Percentiles rank a stretch among this genome's conserved stretches.
Evolutionary conservation across 2,329 filamentous ascomycete genomes (phyloP).

Genomic region (Botryotinia convoluta): DNA sequence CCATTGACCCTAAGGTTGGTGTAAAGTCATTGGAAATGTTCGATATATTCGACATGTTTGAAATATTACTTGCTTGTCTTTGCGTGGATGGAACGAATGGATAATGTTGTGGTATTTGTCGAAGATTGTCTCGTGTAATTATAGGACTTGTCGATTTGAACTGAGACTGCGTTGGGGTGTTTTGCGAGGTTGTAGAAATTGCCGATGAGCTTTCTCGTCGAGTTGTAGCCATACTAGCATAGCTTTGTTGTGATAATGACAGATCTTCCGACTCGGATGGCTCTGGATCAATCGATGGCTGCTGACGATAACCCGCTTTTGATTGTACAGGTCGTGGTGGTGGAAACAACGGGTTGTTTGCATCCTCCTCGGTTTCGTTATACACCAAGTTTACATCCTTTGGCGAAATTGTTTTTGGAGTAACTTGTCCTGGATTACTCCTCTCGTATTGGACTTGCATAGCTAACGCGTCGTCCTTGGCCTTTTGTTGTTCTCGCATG

Average conservation of each 20-base stretch:
- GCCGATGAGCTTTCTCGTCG: slow-evolving; percentile 41
- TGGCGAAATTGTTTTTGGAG: slow-evolving; percentile 87
- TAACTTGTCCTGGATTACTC: slow-evolving; percentile 43
- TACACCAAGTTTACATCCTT: slow-evolving; percentile 90
- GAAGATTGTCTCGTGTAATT: slow-evolving; percentile 32
- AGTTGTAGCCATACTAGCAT: slow-evolving; percentile 43
- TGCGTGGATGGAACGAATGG: slow-evolving; percentile 35
- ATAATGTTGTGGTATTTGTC: slow-evolving; percentile 35
- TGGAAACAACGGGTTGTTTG: slow-evolving; percentile 67
- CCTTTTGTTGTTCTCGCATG: slow-evolving; percentile 59
- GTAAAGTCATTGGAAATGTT: slow-evolving; percentile 35
- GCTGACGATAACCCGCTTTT: slow-evolving; percentile 41
- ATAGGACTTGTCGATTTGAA: slow-evolving; percentile 49
- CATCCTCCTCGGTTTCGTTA: slow-evolving; percentile 68
- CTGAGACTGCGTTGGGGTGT: slow-evolving; percentile 35
- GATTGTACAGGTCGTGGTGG: slow-evolving; percentile 45
- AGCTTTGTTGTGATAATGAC: slow-evolving; percentile 41
- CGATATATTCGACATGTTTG: slow-evolving; percentile 27
- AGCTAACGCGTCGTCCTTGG: slow-evolving; percentile 54
- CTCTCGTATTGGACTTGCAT: slow-evolving; percentile 43
- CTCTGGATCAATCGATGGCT: slow-evolving; percentile 33
- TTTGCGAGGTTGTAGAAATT: slow-evolving; percentile 37
- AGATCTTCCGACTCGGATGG: slow-evolving; percentile 37
- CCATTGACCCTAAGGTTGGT: slow-evolving; percentile 41
- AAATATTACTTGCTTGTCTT: slow-evolving; percentile 29